A percentile compares a stretch with the other conserved stretches of the same genome.
Evolutionary conservation across 192 early-diverging fungal species (phyloP).

Genomic region (Podila minutissima): DNA sequence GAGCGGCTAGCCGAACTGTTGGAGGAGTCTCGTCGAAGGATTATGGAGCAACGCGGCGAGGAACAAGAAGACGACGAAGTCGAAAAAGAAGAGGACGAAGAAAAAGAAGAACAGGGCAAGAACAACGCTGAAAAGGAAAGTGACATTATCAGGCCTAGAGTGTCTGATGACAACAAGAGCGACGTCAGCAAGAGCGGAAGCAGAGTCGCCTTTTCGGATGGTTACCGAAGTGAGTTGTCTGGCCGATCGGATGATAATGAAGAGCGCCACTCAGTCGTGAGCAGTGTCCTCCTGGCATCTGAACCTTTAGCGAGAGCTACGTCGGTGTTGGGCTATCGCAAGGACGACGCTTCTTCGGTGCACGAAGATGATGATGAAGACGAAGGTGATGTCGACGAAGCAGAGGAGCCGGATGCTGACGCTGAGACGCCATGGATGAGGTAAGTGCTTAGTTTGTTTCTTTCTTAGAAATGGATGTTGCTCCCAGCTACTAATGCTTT

Average conservation of each 20-base stretch:
- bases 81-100: conserved; percentile 1
- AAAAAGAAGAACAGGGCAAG: conserved; percentile 3
- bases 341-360: conserved; percentile 25
- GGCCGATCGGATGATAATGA: conserved; percentile 35
- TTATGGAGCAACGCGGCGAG: conserved; percentile 44
- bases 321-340: conserved; percentile 1
- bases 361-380: conserved; percentile 21
- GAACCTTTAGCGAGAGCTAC: neutral
- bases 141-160: conserved; percentile 17
- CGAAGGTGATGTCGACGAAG: conserved; percentile 10
- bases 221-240: conserved; percentile 40
- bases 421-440: conserved; percentile 44
- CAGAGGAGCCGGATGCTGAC: conserved; percentile 19
- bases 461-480: no score
- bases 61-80: neutral
- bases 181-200: conserved; percentile 11
- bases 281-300: conserved; percentile 32
- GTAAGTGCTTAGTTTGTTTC: neutral
- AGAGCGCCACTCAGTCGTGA: conserved; percentile 32
- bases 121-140: neutral
- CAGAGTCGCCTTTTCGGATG: conserved; percentile 37
- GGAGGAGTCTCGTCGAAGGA: conserved; percentile 43
- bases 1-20: conserved; percentile 47
- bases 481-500: neutral
- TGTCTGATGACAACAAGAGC: conserved; percentile 7